These are phyloP conservation scores for Fusarium sp. DNA, from an alignment of 2,329 filamentous ascomycete genomes.

Conservation along the genomic window DNA sequence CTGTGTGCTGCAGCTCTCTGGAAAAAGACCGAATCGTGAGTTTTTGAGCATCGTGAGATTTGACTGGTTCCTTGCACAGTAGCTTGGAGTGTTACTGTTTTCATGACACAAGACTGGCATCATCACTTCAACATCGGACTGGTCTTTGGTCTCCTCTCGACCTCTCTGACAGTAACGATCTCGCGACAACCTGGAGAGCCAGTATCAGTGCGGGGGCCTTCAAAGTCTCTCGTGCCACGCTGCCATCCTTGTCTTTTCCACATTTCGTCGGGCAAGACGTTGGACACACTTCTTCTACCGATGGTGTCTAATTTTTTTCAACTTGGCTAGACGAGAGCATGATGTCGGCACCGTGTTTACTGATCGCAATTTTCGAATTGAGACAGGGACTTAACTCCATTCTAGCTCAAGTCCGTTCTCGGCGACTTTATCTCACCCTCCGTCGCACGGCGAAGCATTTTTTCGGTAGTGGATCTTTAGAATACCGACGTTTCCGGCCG, in stretches of 20 bases:
- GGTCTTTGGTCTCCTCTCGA: too few relatives aligned
- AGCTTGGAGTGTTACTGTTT: constrained; percentile 16
- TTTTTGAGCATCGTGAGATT: constrained; percentile 14
- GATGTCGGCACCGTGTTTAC: neutral
- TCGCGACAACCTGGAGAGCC: constrained; percentile 33
- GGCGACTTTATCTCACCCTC: constrained; percentile 5
- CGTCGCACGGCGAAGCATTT: constrained; percentile 24
- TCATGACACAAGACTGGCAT: constrained; percentile 46
- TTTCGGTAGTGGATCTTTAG: constrained; percentile 28
- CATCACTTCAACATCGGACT: constrained; percentile 38
- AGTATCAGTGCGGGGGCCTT: constrained; percentile 39
- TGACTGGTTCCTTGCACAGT: constrained; percentile 17
- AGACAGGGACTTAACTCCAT: neutral
- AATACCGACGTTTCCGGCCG: constrained; percentile 43
- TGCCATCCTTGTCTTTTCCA: constrained; percentile 36
- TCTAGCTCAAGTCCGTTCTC: neutral
- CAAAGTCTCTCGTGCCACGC: constrained; percentile 27
- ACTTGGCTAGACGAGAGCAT: neutral
- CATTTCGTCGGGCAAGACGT: constrained; percentile 9
- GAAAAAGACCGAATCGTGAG: constrained; percentile 10
- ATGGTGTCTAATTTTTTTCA: neutral
- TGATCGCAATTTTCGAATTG: neutral
- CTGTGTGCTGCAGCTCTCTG: constrained; percentile 12
- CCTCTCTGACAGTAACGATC: constrained; percentile 33
- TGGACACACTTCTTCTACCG: constrained; percentile 4